phyloP scores from a whole-genome alignment of 2,329 filamentous ascomycete species.

The Claviceps lovelessii region DNA sequence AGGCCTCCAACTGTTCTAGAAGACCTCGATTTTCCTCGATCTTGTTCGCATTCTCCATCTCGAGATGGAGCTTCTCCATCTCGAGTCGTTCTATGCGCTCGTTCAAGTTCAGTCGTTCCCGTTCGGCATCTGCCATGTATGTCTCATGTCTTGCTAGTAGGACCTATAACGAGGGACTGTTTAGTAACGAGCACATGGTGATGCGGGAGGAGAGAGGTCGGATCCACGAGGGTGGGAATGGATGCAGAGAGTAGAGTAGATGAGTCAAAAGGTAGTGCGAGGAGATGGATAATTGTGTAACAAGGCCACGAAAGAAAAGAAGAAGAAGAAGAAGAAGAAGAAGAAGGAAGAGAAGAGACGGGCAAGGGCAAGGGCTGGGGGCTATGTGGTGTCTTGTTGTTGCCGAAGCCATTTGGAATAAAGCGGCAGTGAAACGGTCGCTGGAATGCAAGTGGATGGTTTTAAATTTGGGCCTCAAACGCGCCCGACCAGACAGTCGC shows the following conservation, averaged over 20 bases:
- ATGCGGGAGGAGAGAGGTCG: not conserved
- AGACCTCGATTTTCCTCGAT: conserved; percentile 73
- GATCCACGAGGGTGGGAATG: not conserved
- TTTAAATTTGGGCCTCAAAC: not conserved
- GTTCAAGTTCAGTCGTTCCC: conserved; percentile 61
- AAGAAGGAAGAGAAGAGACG: no score
- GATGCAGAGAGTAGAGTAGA: not conserved
- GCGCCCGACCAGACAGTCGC: not conserved
- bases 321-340: no score
- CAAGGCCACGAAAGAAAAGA: not conserved
- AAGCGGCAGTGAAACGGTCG: not conserved
- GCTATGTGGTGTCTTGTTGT: not conserved
- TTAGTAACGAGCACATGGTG: conserved; percentile 43
- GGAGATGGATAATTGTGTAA: not conserved
- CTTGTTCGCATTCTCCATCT: conserved; percentile 60
- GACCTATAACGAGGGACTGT: conserved; percentile 57
- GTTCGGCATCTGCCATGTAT: conserved; percentile 84
- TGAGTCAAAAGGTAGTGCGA: not conserved
- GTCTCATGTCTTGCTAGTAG: conserved; percentile 83
- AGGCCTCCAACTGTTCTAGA: conserved; percentile 66
- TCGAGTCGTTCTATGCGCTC: conserved; percentile 64
- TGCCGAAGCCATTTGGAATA: not conserved
- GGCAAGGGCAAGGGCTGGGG: not conserved
- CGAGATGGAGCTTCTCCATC: conserved; percentile 55
- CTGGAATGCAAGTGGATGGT: conserved; percentile 3